Base-by-base conservation (phyloP, 352 stramenopile genomes). In the Blastocystis hominis region DNA sequence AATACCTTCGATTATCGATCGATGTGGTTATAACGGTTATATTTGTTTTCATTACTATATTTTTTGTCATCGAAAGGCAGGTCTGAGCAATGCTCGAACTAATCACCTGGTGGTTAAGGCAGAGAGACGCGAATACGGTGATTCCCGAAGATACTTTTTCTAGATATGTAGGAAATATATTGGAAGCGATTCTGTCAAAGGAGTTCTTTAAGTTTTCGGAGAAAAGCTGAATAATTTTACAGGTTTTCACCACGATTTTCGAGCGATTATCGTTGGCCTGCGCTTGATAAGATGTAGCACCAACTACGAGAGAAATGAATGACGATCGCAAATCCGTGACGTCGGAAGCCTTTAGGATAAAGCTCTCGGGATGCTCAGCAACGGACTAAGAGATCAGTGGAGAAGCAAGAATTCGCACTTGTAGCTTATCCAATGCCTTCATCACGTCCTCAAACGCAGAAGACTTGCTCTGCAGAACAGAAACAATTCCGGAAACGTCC, bases 61-160 rank as follows among this genome's bases (percentile, higher is more conserved):
- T 64, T 44, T 56, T 17, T 5, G 62, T 64, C 50, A 84, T 44
- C 7, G 30, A 47, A 13, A 66, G 34, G n/a, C 24, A 66, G 1
- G 47, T 53, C 55, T 64, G 20, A 44, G 20, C 34, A 7, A 54
- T 44, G 20, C 42, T 66, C 9, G 20, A 47, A 30, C 72, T 84
- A 10, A 84, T 84, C 4, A 36, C 30, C 72, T 84, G 62, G n/a
- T 36, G 20, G 10, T 64, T 15, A 68, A 5, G 30, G 2, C 30
- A 15, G n/a, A 9, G 36, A 34, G 1, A 53, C 7, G 10, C 34
- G 0, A 4, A 42, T 53, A 84, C 72, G 17, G 30, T 46, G 30
- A 68, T 84, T 38, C 72, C 72, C 17, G 72, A 66, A 0, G 72
- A 66, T 5, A 84, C 54, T 30, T 64, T 66, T 17, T 84, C 72